phyloP scores from a whole-genome alignment of 2,329 filamentous ascomycete genomes.

The Thielaviopsis punctulata region DNA sequence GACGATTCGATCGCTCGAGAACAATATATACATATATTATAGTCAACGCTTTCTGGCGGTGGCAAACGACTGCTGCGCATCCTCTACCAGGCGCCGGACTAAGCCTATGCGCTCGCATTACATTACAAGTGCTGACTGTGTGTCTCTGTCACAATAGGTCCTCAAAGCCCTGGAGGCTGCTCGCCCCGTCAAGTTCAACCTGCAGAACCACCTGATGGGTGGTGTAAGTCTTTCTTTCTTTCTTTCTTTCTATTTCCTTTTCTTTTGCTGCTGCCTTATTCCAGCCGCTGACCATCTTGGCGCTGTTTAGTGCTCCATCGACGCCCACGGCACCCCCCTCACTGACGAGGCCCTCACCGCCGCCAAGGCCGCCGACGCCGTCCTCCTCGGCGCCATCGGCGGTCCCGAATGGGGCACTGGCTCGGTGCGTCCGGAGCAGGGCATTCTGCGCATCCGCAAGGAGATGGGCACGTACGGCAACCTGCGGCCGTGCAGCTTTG shows the following conservation, averaged over 20 bases:
- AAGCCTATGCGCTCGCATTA: no score
- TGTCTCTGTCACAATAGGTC: conserved; percentile 35
- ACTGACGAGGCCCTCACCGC: conserved; percentile 70
- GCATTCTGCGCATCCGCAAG: conserved; percentile 78
- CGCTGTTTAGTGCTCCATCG: conserved; percentile 59
- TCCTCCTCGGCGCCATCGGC: conserved; percentile 84
- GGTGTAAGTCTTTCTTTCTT: conserved; percentile 48
- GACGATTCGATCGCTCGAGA: conserved; percentile 1
- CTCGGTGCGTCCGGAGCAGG: conserved; percentile 76
- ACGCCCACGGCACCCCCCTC: conserved; percentile 59
- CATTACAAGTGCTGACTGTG: background rate
- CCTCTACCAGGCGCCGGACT: no score
- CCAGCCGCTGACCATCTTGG: background rate
- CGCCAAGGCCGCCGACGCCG: conserved; percentile 71
- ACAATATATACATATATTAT: background rate
- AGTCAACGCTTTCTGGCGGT: background rate
- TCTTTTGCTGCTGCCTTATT: background rate
- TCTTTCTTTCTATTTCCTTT: background rate
- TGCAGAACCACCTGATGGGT: conserved; percentile 77
- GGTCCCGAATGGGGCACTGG: conserved; percentile 95
- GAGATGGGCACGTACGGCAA: conserved; percentile 91
- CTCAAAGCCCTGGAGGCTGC: conserved; percentile 61
- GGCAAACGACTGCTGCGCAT: background rate
- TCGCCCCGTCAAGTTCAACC: conserved; percentile 62
- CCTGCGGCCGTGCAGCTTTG: conserved; percentile 90